phyloP scores from a whole-genome alignment of 805 yeast species.

The Cyberlindnera nakhonratchasimensis region DNA sequence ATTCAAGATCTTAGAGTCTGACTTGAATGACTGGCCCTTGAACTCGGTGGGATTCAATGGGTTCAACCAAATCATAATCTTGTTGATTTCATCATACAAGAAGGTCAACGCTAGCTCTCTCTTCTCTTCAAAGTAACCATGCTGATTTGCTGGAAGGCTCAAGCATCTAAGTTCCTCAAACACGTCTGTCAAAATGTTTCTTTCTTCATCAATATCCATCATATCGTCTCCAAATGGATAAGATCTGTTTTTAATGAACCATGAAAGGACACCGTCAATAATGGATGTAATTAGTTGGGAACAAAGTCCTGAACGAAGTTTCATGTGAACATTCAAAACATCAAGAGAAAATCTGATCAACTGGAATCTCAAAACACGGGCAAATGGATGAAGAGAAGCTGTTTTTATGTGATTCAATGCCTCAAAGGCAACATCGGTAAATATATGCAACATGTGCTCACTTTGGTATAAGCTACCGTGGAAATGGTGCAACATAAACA shows the following conservation, averaged over 20 bases:
- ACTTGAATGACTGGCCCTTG: slow-evolving; percentile 35
- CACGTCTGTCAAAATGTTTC: slow-evolving; percentile 53
- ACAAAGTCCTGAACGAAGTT: slow-evolving; percentile 44
- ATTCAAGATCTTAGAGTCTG: slow-evolving; percentile 37
- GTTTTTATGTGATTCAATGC: slow-evolving; percentile 48
- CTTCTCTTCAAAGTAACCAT: slow-evolving; percentile 37
- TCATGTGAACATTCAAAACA: slow-evolving; percentile 52
- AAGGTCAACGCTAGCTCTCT: slow-evolving; percentile 56
- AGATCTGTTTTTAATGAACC: slow-evolving; percentile 64
- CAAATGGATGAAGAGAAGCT: slow-evolving; percentile 82
- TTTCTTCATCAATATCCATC: slow-evolving; percentile 67
- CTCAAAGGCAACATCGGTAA: slow-evolving; percentile 54
- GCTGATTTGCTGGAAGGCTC: slow-evolving; percentile 18
- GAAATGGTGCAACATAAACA: slow-evolving; percentile 69
- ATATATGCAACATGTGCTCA: slow-evolving; percentile 62
- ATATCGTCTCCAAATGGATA: slow-evolving; percentile 87
- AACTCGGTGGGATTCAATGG: slow-evolving; percentile 30
- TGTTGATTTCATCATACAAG: slow-evolving; percentile 70
- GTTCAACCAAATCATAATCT: slow-evolving; percentile 73
- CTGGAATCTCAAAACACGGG: slow-evolving; percentile 73
- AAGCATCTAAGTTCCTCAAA: slow-evolving; percentile 22
- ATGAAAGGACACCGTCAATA: slow-evolving; percentile 64
- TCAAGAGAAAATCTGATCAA: slow-evolving; percentile 65
- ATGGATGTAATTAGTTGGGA: slow-evolving; percentile 43
- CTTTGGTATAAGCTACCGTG: slow-evolving; percentile 76